Evolutionary conservation across 768 basidiomycete genomes (phyloP).

Genomic region (Pleurotus citrinopileatus): DNA sequence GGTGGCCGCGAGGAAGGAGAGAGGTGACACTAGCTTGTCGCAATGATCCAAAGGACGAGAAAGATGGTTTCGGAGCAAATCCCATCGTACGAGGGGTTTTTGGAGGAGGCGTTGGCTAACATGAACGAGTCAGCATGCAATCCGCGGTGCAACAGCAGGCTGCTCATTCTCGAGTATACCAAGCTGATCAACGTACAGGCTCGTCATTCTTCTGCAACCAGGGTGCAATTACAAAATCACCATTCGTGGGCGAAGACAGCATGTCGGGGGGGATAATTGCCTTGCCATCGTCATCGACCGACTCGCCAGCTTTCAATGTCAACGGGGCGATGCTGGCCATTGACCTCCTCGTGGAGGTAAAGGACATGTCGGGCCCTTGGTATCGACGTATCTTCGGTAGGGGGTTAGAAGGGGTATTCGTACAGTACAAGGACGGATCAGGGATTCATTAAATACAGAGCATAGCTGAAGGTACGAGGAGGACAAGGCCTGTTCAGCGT

Average conservation of each 20-base stretch:
- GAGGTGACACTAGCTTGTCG: slow-evolving; percentile 29
- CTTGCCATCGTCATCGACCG: slow-evolving; percentile 5
- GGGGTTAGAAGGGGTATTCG: neutral
- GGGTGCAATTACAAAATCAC: slow-evolving; percentile 5
- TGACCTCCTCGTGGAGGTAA: neutral
- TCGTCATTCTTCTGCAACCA: slow-evolving; percentile 10
- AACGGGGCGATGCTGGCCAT: neutral
- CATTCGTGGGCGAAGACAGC: slow-evolving; percentile 5
- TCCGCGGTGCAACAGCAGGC: neutral
- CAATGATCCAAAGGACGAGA: slow-evolving; percentile 35
- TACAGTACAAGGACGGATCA: neutral
- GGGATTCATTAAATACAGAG: neutral
- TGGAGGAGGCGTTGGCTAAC: slow-evolving; percentile 36
- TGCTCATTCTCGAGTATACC: slow-evolving; percentile 11
- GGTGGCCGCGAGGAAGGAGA: slow-evolving; percentile 26
- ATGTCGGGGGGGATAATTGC: slow-evolving; percentile 10
- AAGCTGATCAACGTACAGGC: slow-evolving; percentile 11
- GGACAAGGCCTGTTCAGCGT: too few species aligned
- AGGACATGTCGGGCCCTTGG: neutral
- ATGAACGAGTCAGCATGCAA: slow-evolving; percentile 30
- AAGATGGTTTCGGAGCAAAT: slow-evolving; percentile 36
- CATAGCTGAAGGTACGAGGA: slow-evolving; percentile 9
- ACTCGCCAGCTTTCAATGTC: slow-evolving; percentile 5
- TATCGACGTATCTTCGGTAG: neutral
- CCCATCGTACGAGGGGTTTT: slow-evolving; percentile 30